Evolutionary conservation across 805 yeast genomes (phyloP).

Genomic region (Hagleromyces aurorensis): DNA sequence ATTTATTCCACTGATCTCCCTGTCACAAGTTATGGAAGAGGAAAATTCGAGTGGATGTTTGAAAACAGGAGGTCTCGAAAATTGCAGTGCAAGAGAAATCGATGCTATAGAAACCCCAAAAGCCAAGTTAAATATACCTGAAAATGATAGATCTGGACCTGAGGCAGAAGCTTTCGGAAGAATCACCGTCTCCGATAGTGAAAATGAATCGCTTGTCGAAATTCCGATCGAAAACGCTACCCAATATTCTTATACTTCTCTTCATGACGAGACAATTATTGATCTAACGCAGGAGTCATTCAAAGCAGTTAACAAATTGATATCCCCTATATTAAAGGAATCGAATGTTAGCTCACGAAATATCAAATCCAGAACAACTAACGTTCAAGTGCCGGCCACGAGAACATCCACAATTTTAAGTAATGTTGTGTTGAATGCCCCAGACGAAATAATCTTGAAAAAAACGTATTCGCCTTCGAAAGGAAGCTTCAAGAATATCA

Average conservation of each 20-base stretch:
- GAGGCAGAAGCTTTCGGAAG: too few species aligned
- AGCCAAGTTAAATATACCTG: too few species aligned
- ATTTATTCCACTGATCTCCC: slow-evolving; percentile 7
- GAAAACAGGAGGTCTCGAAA: too few species aligned
- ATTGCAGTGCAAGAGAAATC: too few species aligned
- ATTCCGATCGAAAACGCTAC: slow-evolving; percentile 8
- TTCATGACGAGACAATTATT: too few species aligned
- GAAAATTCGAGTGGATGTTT: slow-evolving; percentile 10
- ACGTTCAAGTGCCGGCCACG: slow-evolving; percentile 29
- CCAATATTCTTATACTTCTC: too few species aligned
- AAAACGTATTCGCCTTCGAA: too few species aligned
- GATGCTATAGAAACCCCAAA: too few species aligned
- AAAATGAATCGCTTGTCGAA: slow-evolving; percentile 6
- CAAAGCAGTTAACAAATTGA: slow-evolving; percentile 21
- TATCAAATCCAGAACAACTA: neutral
- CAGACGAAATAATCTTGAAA: slow-evolving; percentile 1
- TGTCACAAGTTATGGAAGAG: slow-evolving; percentile 28
- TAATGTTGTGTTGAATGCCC: slow-evolving; percentile 1
- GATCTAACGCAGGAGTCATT: slow-evolving; percentile 27
- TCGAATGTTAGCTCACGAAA: slow-evolving; percentile 3
- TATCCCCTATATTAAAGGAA: slow-evolving; percentile 25
- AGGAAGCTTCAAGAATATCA: slow-evolving; percentile 1
- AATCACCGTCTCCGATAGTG: slow-evolving; percentile 13
- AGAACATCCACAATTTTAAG: slow-evolving; percentile 16
- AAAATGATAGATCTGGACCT: too few species aligned